A percentile compares a stretch with the other conserved stretches of the same genome.
These are phyloP conservation scores for Bertia moriformis DNA, from an alignment of 2,329 filamentous ascomycete species.

Conservation along the genomic window DNA sequence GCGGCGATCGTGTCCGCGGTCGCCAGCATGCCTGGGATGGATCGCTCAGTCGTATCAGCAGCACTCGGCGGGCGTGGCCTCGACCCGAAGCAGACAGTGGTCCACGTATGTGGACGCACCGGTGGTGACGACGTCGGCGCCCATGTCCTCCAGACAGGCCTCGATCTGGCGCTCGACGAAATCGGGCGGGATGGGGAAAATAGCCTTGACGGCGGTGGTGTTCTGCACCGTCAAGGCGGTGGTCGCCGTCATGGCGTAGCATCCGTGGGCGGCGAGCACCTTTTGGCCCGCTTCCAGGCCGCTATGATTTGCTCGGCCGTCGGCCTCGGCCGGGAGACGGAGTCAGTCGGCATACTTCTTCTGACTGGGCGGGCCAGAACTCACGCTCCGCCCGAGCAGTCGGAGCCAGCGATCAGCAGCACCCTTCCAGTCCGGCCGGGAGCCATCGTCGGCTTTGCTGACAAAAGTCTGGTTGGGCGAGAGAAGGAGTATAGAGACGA, in stretches of 20 bases:
- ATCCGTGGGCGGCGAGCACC: constrained; percentile 78
- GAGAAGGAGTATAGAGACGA: too few relatives aligned
- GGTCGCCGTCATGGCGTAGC: constrained; percentile 91
- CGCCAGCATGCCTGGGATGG: too few relatives aligned
- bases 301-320: too few relatives aligned
- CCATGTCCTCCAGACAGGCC: constrained; percentile 69
- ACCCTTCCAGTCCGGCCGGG: too few relatives aligned
- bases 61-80: too few relatives aligned
- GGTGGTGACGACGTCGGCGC: constrained; percentile 80
- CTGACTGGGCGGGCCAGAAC: too few relatives aligned
- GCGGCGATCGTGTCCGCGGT: too few relatives aligned
- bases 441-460: too few relatives aligned
- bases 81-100: not conserved
- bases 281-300: constrained; percentile 94
- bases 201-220: constrained; percentile 67
- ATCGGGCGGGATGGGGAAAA: constrained; percentile 62
- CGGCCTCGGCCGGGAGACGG: constrained; percentile 15
- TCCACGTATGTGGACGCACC: constrained; percentile 34
- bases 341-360: constrained; percentile 21
- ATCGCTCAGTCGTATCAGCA: too few relatives aligned
- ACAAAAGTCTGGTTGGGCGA: too few relatives aligned
- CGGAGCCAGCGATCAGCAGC: too few relatives aligned
- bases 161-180: constrained; percentile 80
- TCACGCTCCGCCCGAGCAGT: too few relatives aligned
- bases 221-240: constrained; percentile 95